These are phyloP conservation scores for Geotrichum klebahnii DNA, from an alignment of 1,139 yeast genomes.

Conservation along the genomic window DNA sequence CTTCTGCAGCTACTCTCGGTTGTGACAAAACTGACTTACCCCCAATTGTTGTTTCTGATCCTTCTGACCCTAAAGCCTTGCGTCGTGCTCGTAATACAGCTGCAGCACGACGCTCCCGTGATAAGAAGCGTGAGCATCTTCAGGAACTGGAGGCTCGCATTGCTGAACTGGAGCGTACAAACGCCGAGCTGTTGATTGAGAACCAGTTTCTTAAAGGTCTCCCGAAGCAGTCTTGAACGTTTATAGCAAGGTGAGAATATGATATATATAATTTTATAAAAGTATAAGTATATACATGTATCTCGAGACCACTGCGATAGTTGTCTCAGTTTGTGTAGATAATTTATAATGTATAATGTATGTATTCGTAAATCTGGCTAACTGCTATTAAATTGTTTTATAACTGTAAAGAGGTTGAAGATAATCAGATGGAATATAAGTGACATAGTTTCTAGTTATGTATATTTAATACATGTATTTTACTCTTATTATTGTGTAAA, in stretches of 20 bases:
- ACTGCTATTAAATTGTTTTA: no score
- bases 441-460: no score
- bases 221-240: no score
- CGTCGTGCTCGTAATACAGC: slow-evolving; percentile 94
- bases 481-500: no score
- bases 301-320: neutral
- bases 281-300: neutral
- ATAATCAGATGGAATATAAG: no score
- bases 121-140: slow-evolving; percentile 88
- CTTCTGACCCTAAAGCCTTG: slow-evolving; percentile 61
- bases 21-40: slow-evolving; percentile 38
- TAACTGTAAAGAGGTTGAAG: no score
- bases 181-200: slow-evolving; percentile 10
- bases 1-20: neutral
- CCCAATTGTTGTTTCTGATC: slow-evolving; percentile 54
- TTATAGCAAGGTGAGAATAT: neutral
- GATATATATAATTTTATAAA: no score
- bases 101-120: slow-evolving; percentile 93
- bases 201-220: slow-evolving; percentile 20
- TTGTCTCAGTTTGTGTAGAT: neutral
- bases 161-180: slow-evolving; percentile 45
- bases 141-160: slow-evolving; percentile 73
- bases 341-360: neutral
- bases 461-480: no score
- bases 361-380: neutral